phyloP scores from a whole-genome alignment of 75 land plant genomes.

The Pinus tabuliformis region DNA sequence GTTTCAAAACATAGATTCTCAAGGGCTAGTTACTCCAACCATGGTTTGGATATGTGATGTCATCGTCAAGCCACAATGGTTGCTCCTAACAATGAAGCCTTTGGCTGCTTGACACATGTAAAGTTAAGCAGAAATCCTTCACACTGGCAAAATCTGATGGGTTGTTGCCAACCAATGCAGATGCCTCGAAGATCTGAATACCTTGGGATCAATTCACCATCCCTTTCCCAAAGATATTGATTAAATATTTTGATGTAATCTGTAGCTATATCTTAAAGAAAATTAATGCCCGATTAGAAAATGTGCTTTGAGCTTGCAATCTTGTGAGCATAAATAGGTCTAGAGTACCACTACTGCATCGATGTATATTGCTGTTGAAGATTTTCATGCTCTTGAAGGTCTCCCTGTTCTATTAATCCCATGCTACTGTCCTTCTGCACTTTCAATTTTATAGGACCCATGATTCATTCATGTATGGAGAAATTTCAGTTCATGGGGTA shows the following conservation, averaged over 20 bases:
- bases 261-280: background rate
- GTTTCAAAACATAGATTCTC: background rate
- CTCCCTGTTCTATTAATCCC: background rate
- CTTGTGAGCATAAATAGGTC: slow-evolving; percentile 2
- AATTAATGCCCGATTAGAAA: background rate
- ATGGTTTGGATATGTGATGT: background rate
- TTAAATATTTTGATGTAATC: background rate
- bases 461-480: background rate
- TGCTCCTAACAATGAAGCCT: background rate
- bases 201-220: background rate
- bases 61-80: background rate
- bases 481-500: background rate
- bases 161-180: background rate
- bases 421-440: background rate
- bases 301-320: background rate
- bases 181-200: background rate
- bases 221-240: background rate
- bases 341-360: background rate
- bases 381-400: background rate
- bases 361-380: background rate
- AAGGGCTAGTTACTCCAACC: background rate
- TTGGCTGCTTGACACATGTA: background rate
- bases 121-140: background rate
- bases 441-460: background rate
- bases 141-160: background rate